These are phyloP conservation scores for Yarrowia hollandica DNA, from an alignment of 805 yeast species.

Conservation along the genomic window DNA sequence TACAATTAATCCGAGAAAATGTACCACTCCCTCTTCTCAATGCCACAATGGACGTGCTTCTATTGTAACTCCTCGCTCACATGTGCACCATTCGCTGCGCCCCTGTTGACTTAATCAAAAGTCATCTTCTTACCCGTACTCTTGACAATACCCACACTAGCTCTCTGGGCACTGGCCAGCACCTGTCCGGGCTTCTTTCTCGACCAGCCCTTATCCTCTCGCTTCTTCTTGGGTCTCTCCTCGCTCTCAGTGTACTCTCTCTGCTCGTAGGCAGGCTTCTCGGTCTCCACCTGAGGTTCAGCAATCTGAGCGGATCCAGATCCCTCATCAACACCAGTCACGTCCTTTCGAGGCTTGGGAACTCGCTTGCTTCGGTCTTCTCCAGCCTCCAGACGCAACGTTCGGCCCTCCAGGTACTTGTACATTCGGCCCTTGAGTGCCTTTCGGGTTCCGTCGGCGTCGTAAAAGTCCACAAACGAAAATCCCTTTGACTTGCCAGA, in stretches of 20 bases:
- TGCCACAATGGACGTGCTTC: too few species aligned
- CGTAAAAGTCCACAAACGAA: constrained; percentile 84
- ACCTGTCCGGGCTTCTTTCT: constrained; percentile 66
- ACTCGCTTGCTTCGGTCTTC: constrained; percentile 84
- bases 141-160: constrained; percentile 81
- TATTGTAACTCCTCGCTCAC: too few species aligned
- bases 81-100: not conserved
- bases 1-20: too few species aligned
- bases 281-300: not conserved
- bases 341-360: constrained; percentile 30
- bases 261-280: not conserved
- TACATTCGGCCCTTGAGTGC: constrained; percentile 76
- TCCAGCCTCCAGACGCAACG: constrained; percentile 84
- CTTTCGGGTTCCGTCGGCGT: constrained; percentile 75
- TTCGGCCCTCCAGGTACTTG: constrained; percentile 67
- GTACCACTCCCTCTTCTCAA: too few species aligned
- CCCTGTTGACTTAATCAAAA: constrained; percentile 48
- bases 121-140: constrained; percentile 85
- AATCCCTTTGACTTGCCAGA: constrained; percentile 96
- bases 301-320: not conserved
- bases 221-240: not conserved
- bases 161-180: constrained; percentile 84
- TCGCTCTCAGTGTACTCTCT: not conserved
- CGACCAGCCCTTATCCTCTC: constrained; percentile 31
- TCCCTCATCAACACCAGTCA: not conserved